phyloP scores from a whole-genome alignment of 2,329 filamentous ascomycete genomes.

The Talaromyces sp. region DNA sequence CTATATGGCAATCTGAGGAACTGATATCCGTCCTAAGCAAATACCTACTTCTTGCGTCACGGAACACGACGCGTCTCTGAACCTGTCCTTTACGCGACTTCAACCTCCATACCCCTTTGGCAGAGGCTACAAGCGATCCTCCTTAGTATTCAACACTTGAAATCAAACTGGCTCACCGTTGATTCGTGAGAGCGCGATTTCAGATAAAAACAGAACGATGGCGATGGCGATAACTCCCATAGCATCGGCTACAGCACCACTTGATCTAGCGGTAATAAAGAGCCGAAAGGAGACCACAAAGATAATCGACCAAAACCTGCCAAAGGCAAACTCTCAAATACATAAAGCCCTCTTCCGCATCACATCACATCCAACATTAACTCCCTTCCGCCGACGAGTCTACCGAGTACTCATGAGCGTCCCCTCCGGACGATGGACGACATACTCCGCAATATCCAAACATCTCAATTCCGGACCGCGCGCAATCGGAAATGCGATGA shows the following conservation, averaged over 20 bases:
- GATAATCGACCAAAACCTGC: background rate
- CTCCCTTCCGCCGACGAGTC: slow-evolving; percentile 53
- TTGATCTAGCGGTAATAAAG: background rate
- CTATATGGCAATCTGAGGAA: background rate
- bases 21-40: background rate
- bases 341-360: slow-evolving; percentile 41
- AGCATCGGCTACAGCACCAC: background rate
- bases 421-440: slow-evolving; percentile 70
- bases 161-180: no score
- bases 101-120: background rate
- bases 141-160: background rate
- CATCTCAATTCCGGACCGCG: slow-evolving; percentile 68
- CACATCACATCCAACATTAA: slow-evolving; percentile 45
- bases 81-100: background rate
- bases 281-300: background rate
- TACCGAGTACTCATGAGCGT: slow-evolving; percentile 74
- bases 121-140: background rate
- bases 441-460: slow-evolving; percentile 69
- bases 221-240: background rate
- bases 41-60: background rate
- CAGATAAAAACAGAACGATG: background rate
- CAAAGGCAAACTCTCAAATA: background rate
- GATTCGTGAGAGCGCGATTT: background rate
- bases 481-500: slow-evolving; percentile 73
- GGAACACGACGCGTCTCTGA: background rate